phyloP scores from a whole-genome alignment of 306 rosid genomes.

The Lagenaria siceraria region DNA sequence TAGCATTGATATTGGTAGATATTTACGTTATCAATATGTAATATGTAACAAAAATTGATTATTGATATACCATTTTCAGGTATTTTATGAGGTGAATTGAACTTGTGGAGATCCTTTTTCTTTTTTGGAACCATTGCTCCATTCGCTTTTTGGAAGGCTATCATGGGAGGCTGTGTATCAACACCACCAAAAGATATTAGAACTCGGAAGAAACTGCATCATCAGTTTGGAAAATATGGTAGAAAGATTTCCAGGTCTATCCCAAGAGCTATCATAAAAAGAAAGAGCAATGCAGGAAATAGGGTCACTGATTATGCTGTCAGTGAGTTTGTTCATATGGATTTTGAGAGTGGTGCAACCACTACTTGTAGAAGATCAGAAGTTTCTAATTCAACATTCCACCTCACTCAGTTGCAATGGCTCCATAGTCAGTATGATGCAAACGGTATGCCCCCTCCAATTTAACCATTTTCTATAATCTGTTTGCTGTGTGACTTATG shows the following conservation, averaged over 20 bases:
- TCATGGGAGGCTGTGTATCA: conserved; percentile 83
- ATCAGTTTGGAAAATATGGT: conserved; percentile 20
- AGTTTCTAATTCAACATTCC: conserved; percentile 54
- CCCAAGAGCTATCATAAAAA: conserved; percentile 28
- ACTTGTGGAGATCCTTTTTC: background rate
- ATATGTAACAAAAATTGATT: background rate
- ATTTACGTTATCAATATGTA: background rate
- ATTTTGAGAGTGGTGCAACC: conserved; percentile 54
- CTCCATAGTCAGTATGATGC: conserved; percentile 55
- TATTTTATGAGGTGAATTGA: conserved; percentile 2
- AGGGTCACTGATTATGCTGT: conserved; percentile 57
- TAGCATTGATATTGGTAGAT: background rate
- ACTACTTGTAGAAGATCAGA: conserved; percentile 65
- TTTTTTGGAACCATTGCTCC: background rate
- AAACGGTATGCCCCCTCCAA: conserved; percentile 23
- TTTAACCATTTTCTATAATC: background rate
- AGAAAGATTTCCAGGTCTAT: conserved; percentile 29
- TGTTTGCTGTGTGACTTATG: background rate
- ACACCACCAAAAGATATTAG: conserved; percentile 23
- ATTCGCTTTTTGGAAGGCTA: background rate
- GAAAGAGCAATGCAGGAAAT: conserved; percentile 34
- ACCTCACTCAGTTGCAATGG: conserved; percentile 77
- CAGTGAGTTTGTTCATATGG: conserved; percentile 61
- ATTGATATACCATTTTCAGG: background rate
- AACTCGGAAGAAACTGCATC: conserved; percentile 26